Evolutionary conservation across 1,284 basidiomycete genomes (phyloP), one percentile per base, ranked within the genome.

Genomic region (Schizophyllum amplum): DNA sequence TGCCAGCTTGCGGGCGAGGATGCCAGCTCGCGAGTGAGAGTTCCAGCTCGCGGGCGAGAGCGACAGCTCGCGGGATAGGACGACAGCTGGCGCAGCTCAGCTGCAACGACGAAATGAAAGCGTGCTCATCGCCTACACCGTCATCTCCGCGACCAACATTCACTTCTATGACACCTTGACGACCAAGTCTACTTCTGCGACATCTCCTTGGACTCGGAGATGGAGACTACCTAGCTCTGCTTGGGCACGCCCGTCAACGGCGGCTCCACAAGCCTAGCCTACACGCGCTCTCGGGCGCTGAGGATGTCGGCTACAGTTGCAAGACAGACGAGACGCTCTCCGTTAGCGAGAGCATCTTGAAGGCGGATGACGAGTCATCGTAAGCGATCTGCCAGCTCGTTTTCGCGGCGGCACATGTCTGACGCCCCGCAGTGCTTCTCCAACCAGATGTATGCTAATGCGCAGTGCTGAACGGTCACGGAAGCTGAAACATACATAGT

Each of bases 341-440:
- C 25, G 66, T 65, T 49, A 26, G 67, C 3, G 62, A 72, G 52
- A 61, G 67, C 23, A 53, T 69, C 42, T 52, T 49, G 46, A 74
- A 75, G 59, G 73, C 74, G 24, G 73, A 75, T 57, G 74, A 71
- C 66, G n/a, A n/a, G 74, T 65, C 68, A 74, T 73, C 61, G 48
- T 50, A 50, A 50, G 48, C 13, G 11, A 11, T 11, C 24, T 46
- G 20, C 11, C 3, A 20, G 5, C 48, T 13, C 13, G 13, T 21
- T 4, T 21, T n/a, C n/a, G n/a, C 24, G 13, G 15, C 4, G 48
- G 2, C 13, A 50, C 15, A 11, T 20, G 11, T 4, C 3, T 42
- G 17, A 42, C 21, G 24, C 13, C 20, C 2, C 9, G 11, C 48
- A 50, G 48, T 75, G 74, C 68, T 75, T 75, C 66, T 61, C 72